Evolutionary conservation across 139 green algal species (phyloP), one percentile per base, ranked within the genome.

Genomic region (Nannochloris sp.): DNA sequence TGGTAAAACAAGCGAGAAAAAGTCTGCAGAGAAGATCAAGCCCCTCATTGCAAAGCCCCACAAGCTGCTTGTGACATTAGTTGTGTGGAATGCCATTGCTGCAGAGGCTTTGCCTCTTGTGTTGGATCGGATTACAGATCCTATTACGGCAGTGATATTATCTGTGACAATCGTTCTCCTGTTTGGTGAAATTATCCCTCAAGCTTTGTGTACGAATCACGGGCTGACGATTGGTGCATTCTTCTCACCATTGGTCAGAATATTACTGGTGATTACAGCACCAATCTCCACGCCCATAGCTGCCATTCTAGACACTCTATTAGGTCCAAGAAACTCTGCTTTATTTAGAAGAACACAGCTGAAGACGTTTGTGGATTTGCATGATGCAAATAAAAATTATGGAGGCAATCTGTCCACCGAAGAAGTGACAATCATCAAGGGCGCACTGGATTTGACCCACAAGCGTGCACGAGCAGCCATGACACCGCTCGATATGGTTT

Each of bases 401-500:
- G 89, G 86, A 2, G 87, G 89, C 4, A 58, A 87, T 46, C 73
- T 87, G 14, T 14, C 59, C 33, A 49, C 58, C 10, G 82, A 85
- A 29, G 85, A 92, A 67, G 65, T 86, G 17, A 62, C 33, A 46
- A 72, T 90, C 57, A 79, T 92, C 57, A 77, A 73, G 36, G 89
- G 90, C 0, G 92, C 85, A 9, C 71, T 98, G 31, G 89, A 97
- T 73, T 74, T 96, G 37, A 90, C 85, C 0, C 65, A 79, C 66
- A 96, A 96, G 78, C 86, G 70, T 0, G 90, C 89, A 0, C 25
- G 44, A 6, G 17, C 53, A 37, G 66, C 59, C 29, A 95, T 96
- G 85, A 98, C 92, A 0, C 83, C 82, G 6, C 49, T 96, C 31
- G 84, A 92, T 65, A 93, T 94, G 82, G 86, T 89, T 31, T 95